Evolutionary conservation across 495 filamentous ascomycete genomes (phyloP), one percentile per base, ranked within the genome.

Genomic region (Xylaria sp.): DNA sequence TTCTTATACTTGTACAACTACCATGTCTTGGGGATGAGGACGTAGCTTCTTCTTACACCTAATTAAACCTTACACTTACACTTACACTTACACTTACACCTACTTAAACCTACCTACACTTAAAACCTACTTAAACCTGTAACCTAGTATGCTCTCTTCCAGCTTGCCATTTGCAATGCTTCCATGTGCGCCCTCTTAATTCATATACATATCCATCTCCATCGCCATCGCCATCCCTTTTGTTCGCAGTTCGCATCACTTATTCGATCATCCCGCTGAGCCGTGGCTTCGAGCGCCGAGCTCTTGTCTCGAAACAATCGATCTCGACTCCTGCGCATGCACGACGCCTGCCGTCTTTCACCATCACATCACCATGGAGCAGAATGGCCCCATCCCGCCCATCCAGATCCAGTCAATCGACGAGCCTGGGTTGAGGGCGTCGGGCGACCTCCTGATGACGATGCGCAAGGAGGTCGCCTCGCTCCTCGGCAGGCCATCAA

Each of bases 401-500:
- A 55, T 43, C 21, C 81, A 80, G 46, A 78, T 85, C 64, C 74
- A 67, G 26, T 79, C 81, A 52, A 83, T 88, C 68, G 81, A 86
- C 11, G 79, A 87, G 50, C 90, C 91, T 19, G 94, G 94, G 64
- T 81, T 91, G 69, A 92, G 89, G 75, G 87, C 89, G 44, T 86
- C 89, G 8, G 80, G 77, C 50, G 81, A 86, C 0, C 83, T 93
- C 31, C 84, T 88, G 21, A 78, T 86, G 29, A 80, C 82, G 19
- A 86, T 97, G 78, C 90, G 93, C 58, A 80, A 82, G 68, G 91
- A 93, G 78, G 94, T 99, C 57, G 92, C 93, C 24, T 70, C 82
- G 14, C 85, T 99, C 44, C 89, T 99, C 5, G 86, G 88, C 33
- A 88, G 93, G 71, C 87, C 82, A 67, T 87, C 85, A 57, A 78